Evolutionary conservation across 768 basidiomycete genomes (phyloP).

Genomic region (Mycena albidolilacea): DNA sequence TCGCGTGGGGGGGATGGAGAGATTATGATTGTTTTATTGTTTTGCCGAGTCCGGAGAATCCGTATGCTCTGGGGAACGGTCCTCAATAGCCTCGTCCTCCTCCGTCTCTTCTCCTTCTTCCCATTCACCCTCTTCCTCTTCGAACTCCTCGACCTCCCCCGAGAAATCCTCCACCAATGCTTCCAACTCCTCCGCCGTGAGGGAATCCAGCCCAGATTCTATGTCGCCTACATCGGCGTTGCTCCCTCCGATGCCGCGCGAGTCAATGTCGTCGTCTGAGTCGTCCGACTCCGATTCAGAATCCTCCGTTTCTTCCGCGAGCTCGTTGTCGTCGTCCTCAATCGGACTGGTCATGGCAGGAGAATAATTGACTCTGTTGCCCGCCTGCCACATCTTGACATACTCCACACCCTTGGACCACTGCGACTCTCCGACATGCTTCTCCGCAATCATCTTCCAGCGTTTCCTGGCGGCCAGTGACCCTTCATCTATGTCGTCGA

Average conservation of each 20-base stretch:
- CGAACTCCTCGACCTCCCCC: neutral
- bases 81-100: neutral
- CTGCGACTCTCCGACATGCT: slow-evolving; percentile 57
- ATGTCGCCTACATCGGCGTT: neutral
- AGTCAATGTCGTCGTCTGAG: neutral
- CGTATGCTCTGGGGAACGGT: neutral
- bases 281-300: neutral
- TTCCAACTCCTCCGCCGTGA: slow-evolving; percentile 22
- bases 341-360: slow-evolving; percentile 65
- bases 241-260: neutral
- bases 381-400: slow-evolving; percentile 79
- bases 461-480: slow-evolving; percentile 78
- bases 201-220: neutral
- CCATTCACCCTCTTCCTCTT: neutral
- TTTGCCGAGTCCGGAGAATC: slow-evolving; percentile 15
- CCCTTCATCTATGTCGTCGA: slow-evolving; percentile 70
- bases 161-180: neutral
- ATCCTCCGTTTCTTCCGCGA: neutral
- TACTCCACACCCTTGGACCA: slow-evolving; percentile 87
- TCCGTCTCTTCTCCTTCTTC: neutral
- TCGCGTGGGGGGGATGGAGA: neutral
- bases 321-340: slow-evolving; percentile 20
- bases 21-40: slow-evolving; percentile 14
- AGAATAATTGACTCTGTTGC: slow-evolving; percentile 76
- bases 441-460: slow-evolving; percentile 79